Percentiles rank a stretch among this genome's conserved stretches.
Evolutionary conservation across 1,284 basidiomycete species (phyloP).

Genomic region (Puccinia coronata): DNA sequence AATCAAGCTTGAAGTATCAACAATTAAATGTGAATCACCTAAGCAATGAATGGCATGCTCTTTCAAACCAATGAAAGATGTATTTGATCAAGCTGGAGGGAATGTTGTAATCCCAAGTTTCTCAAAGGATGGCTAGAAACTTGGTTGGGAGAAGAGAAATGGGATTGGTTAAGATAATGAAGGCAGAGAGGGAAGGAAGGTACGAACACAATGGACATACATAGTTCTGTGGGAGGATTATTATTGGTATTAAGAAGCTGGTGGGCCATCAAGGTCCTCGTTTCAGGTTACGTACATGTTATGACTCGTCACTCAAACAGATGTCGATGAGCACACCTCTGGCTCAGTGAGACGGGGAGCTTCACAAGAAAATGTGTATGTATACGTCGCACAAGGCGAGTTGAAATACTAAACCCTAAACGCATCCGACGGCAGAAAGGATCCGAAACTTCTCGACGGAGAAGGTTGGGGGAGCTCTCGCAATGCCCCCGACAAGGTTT

Average conservation of each 20-base stretch:
- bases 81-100: not conserved
- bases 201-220: not conserved
- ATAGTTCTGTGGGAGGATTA: not conserved
- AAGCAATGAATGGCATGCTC: constrained; percentile 3
- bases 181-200: not conserved
- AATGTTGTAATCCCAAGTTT: not conserved
- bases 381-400: no score
- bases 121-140: not conserved
- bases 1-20: no score
- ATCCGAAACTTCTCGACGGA: constrained; percentile 1
- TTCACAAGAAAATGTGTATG: constrained; percentile 13
- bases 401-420: constrained; percentile 8
- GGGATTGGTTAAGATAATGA: not conserved
- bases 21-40: not conserved
- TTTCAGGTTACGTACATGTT: not conserved
- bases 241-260: not conserved
- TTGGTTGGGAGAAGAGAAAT: not conserved
- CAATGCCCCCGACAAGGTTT: not conserved
- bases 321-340: constrained; percentile 8
- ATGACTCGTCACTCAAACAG: constrained; percentile 14
- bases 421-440: not conserved
- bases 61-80: not conserved
- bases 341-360: constrained; percentile 27
- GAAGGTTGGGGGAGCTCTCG: not conserved
- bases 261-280: not conserved